Percentiles rank a stretch among this genome's conserved stretches.
These are phyloP conservation scores for Dipodascopsis uninucleata DNA, from an alignment of 805 yeast species.

Conservation along the genomic window DNA sequence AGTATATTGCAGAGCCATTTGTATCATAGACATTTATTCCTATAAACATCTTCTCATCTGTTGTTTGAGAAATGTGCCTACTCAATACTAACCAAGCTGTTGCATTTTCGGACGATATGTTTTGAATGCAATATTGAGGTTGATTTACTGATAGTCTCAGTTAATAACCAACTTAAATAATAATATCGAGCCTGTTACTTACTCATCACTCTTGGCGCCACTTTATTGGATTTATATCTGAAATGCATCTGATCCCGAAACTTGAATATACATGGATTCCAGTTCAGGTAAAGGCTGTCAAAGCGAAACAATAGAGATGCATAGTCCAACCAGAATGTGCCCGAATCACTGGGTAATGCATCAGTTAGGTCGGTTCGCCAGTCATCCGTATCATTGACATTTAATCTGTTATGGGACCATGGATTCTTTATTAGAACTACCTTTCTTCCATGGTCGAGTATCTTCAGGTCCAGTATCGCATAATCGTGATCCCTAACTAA, in stretches of 20 bases:
- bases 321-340: slow-evolving; percentile 34
- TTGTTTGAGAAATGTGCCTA: slow-evolving; percentile 5
- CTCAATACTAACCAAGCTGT: slow-evolving; percentile 19
- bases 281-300: slow-evolving; percentile 57
- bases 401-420: slow-evolving; percentile 34
- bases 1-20: slow-evolving; percentile 13
- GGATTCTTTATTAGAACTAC: slow-evolving; percentile 46
- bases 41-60: slow-evolving; percentile 11
- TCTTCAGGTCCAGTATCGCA: slow-evolving; percentile 46
- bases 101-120: not conserved
- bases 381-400: slow-evolving; percentile 4
- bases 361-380: not conserved
- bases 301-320: slow-evolving; percentile 41
- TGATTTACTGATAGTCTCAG: not conserved
- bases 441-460: slow-evolving; percentile 24
- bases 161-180: too few relatives aligned
- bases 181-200: too few relatives aligned
- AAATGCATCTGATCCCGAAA: slow-evolving; percentile 15
- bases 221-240: slow-evolving; percentile 11
- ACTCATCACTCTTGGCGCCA: not conserved
- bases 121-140: slow-evolving; percentile 19
- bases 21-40: slow-evolving; percentile 12
- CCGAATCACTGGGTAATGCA: slow-evolving; percentile 10
- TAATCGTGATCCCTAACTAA: slow-evolving; percentile 69
- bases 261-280: slow-evolving; percentile 46